Base-by-base conservation (phyloP, 2,329 filamentous ascomycete genomes). In the Penicillium expansum region DNA sequence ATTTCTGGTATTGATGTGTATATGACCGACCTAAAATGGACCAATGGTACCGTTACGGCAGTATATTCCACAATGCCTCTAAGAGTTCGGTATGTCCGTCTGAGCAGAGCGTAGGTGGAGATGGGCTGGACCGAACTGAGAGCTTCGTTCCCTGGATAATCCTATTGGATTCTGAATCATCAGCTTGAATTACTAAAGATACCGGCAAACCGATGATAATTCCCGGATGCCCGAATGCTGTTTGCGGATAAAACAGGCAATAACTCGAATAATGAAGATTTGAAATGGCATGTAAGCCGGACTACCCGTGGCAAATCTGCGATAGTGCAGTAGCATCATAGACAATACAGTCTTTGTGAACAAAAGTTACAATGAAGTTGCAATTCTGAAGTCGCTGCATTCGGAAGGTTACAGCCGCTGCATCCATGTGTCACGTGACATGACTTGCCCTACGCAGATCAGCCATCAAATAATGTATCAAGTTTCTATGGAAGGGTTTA, bases 391-490 rank as follows among this genome's bases (percentile, higher is more conserved):
- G 35, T 57, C 50, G 59, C 61, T 51, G 63, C 24, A 56, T 65
- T 65, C 59, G 57, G 63, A 64, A 64, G 57, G 64, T 66, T 66
- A 52, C 64, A 66, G 47, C 51, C 56, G 53, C 9, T 29, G 18
- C 29, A 32, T 48, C 38, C 27, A 42, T 22, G 1, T 4, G 20
- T 64, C 64, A 66, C 62, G 60, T 66, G 64, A 55, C 3, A 1
- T 2, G 9, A 2, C 10, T 20, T 52, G 49, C 49, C 49, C 49
- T 52, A 52, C 11, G 14, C 33, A 20, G 16, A 6, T 11, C 9
- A 14, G 13, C 16, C 11, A 20, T 35, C 20, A 14, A 30, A n/a
- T n/a, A 27, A 42, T 42, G 9, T 6, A 42, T 20, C n/a, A 43
- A 29, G 5, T 5, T 16, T n/a, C 13, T 20, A 18, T 13, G 9